These are phyloP conservation scores for Auriscalpium orientale DNA, from an alignment of 768 basidiomycete genomes.

Conservation along the genomic window DNA sequence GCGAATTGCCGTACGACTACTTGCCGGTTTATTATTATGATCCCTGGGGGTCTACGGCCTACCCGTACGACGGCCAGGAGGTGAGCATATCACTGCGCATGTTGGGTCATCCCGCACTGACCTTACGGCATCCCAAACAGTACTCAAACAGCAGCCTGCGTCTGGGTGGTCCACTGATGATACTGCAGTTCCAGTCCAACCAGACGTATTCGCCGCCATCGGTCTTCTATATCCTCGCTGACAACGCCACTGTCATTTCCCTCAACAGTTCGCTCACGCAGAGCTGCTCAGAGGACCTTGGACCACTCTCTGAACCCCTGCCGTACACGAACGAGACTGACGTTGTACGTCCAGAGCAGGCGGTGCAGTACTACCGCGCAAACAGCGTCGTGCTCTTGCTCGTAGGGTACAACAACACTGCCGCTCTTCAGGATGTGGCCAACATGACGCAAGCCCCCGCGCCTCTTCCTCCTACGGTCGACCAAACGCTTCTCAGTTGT, in stretches of 20 bases:
- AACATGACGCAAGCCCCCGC: constrained; percentile 30
- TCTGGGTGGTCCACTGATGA: constrained; percentile 26
- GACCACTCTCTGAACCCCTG: constrained; percentile 6
- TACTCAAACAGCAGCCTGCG: constrained; percentile 27
- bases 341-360: constrained; percentile 20
- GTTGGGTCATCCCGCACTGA: background rate
- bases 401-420: constrained; percentile 22
- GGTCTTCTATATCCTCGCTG: constrained; percentile 27
- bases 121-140: constrained; percentile 13
- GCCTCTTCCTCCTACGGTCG: constrained; percentile 45
- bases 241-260: constrained; percentile 26
- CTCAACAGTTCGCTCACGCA: constrained; percentile 22
- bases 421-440: constrained; percentile 23
- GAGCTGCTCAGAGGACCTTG: constrained; percentile 21
- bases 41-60: background rate
- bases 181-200: constrained; percentile 22
- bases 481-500: constrained; percentile 43
- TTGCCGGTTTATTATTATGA: too few species aligned
- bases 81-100: background rate
- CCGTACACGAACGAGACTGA: constrained; percentile 5
- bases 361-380: constrained; percentile 21
- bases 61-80: background rate
- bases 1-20: too few species aligned
- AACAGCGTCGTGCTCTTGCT: constrained; percentile 17
- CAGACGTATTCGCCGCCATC: constrained; percentile 12